phyloP scores from a whole-genome alignment of 345 rosid species.

The Carallia pectinifolia region DNA sequence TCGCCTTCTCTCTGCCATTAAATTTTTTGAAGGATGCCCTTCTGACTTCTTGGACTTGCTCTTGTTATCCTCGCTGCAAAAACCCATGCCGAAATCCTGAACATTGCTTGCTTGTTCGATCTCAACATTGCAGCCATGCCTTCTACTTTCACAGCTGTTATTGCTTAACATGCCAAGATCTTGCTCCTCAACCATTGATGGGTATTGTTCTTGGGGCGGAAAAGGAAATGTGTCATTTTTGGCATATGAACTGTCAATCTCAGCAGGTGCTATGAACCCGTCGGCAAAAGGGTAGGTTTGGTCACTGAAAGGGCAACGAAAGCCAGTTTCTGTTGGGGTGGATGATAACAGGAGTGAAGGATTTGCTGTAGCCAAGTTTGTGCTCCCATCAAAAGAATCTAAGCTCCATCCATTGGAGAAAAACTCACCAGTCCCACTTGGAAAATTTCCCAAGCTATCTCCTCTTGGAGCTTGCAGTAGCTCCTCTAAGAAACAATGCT shows the following conservation, averaged over 20 bases:
- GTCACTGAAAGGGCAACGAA: constrained; percentile 45
- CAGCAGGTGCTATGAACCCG: constrained; percentile 34
- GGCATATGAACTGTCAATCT: constrained; percentile 26
- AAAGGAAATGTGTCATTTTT: constrained; percentile 36
- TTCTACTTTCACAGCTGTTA: constrained; percentile 31
- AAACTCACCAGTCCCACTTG: constrained; percentile 32
- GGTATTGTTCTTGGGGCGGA: constrained; percentile 30
- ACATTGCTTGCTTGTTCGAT: constrained; percentile 21
- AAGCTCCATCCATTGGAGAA: constrained; percentile 49
- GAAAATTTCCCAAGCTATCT: constrained; percentile 36
- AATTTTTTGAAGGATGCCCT: constrained; percentile 92
- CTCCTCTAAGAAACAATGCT: constrained; percentile 67
- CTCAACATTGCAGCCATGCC: constrained; percentile 36
- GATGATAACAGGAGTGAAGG: constrained; percentile 34
- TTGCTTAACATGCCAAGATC: constrained; percentile 33
- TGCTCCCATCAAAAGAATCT: constrained; percentile 40
- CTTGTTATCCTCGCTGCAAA: constrained; percentile 33
- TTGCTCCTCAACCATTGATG: constrained; percentile 46
- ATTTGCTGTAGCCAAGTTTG: constrained; percentile 29
- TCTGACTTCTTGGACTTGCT: constrained; percentile 54
- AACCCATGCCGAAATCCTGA: constrained; percentile 42
- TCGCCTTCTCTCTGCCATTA: constrained; percentile 87
- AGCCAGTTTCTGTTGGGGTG: constrained; percentile 29
- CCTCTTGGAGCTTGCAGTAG: constrained; percentile 51
- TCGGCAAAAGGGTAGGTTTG: constrained; percentile 36